Evolutionary conservation across 768 basidiomycete species (phyloP), one percentile per base, ranked within the genome.

Genomic region (Xerocomus brunneocitrinus): DNA sequence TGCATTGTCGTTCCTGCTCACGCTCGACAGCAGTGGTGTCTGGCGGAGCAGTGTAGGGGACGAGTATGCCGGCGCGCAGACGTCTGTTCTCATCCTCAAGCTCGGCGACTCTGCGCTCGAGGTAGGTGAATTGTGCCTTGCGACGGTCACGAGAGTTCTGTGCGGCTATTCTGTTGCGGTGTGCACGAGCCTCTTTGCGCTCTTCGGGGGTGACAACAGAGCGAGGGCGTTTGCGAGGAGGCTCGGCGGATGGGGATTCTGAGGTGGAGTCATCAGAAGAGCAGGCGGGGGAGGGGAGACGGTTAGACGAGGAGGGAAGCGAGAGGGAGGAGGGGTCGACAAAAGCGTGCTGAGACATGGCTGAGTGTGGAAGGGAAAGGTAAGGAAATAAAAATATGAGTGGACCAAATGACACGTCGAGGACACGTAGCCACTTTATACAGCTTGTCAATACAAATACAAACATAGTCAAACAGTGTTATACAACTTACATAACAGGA

Each of bases 141-240:
- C 91, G 81, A 61, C 89, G 81, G 74, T 95, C 93, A 42, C 93
- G 85, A 10, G 89, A 91, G 74, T 93, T 89, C 76, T 95, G 93
- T 5, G 92, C 92, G 2, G 93, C 93, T 68, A 95, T 91, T 47
- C 92, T 82, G 72, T 95, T 95, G 52, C 93, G 84, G 72, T 93
- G 90, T 14, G 89, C 91, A 58, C 93, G 79, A 45, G 89, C 90
- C 67, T 92, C 91, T 62, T 83, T 89, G 70, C 89, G 87, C 63
- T 91, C 89, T 57, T 91, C 90, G 0, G 85, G 74, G 6, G 81
- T 74, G 25, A 77, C 44, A 9, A 79, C 79, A 8, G 84, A 77
- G 62, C 90, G 85, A 32, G 81, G 68, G 28, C 90, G 88, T 67
- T 92, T 92, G 60, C 89, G 85, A 28, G 88, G 79, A 13, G 85